Evolutionary conservation across 306 rosid genomes (phyloP).

Genomic region (Trifolium repens): DNA sequence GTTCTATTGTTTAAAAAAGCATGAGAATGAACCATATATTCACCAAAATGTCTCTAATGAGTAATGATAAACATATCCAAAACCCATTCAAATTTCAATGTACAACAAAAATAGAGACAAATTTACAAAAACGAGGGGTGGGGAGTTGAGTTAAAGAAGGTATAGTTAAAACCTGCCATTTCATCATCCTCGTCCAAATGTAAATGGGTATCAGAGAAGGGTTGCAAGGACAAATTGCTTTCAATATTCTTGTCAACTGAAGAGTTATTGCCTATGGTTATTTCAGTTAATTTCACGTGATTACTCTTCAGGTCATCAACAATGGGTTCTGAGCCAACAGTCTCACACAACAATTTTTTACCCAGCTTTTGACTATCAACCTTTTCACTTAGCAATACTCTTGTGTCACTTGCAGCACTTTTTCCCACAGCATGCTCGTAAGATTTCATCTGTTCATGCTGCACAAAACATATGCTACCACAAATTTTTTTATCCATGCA

Average conservation of each 20-base stretch:
- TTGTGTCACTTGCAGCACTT: conserved; percentile 28
- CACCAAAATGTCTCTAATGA: conserved; percentile 32
- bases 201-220: conserved; percentile 38
- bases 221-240: conserved; percentile 39
- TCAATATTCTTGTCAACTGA: conserved; percentile 41
- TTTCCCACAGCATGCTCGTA: conserved; percentile 36
- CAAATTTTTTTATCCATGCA: conserved; percentile 25
- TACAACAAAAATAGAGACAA: conserved; percentile 15
- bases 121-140: not conserved
- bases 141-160: conserved; percentile 23
- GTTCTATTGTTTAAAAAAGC: conserved; percentile 25
- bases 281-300: conserved; percentile 49
- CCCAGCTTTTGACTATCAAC: conserved; percentile 40
- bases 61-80: conserved; percentile 16
- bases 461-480: conserved; percentile 41
- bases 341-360: conserved; percentile 43
- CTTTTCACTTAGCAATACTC: conserved; percentile 39
- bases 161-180: conserved; percentile 57
- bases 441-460: conserved; percentile 36
- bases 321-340: conserved; percentile 39
- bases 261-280: conserved; percentile 51
- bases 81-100: conserved; percentile 23
- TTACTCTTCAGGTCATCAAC: conserved; percentile 39
- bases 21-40: conserved; percentile 30
- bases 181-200: conserved; percentile 48